Conservation (phyloP, 176 grass and related monocot species). For the Triticum urartu region DNA sequence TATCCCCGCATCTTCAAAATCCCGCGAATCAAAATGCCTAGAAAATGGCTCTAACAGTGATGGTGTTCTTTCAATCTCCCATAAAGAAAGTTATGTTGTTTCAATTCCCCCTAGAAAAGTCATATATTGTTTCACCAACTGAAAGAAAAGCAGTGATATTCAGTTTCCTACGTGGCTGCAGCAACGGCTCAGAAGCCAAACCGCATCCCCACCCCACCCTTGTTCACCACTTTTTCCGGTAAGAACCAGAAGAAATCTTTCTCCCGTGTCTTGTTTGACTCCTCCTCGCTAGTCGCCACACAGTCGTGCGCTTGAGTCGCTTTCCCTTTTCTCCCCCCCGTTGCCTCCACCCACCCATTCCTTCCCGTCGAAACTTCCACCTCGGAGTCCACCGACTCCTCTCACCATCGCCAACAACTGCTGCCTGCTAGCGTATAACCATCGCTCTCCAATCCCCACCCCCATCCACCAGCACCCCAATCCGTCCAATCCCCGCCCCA, state of each 20-base stretch:
- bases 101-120: too few species aligned
- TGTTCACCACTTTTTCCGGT: neutral
- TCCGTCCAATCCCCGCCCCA: neutral
- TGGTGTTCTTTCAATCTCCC: too few species aligned
- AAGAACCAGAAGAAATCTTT: too few species aligned
- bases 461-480: neutral
- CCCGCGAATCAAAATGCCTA: too few species aligned
- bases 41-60: too few species aligned
- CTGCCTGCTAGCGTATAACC: neutral
- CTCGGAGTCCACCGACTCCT: slow-evolving; percentile 25
- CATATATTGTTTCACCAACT: too few species aligned
- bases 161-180: too few species aligned
- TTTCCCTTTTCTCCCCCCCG: neutral
- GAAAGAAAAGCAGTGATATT: too few species aligned
- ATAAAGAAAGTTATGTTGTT: too few species aligned
- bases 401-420: slow-evolving; percentile 21
- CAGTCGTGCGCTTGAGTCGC: slow-evolving; percentile 9
- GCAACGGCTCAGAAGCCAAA: neutral
- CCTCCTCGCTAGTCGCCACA: neutral
- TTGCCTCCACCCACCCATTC: neutral
- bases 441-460: neutral
- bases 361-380: slow-evolving; percentile 41
- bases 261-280: neutral
- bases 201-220: neutral
- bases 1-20: too few species aligned